Evolutionary conservation across 1,139 yeast species (phyloP).

Genomic region (Sporopachydermia cereana): DNA sequence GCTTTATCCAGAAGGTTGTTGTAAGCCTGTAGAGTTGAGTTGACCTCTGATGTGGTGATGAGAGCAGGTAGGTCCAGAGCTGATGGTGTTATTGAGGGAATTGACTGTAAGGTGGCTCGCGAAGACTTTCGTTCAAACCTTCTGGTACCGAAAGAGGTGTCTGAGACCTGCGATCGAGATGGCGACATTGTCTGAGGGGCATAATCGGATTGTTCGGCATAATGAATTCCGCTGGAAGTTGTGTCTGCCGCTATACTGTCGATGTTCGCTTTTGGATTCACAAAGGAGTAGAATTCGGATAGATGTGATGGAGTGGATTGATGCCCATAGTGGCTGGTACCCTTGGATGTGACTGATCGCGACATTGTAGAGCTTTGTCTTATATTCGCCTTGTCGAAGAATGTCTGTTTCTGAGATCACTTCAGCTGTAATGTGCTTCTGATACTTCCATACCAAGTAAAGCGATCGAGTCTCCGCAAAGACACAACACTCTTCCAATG

Average conservation of each 20-base stretch:
- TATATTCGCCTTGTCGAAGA: too few relatives aligned
- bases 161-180: conserved; percentile 6
- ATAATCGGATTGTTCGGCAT: conserved; percentile 1
- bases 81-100: conserved; percentile 36
- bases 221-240: conserved; percentile 10
- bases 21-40: conserved; percentile 36
- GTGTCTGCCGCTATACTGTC: conserved; percentile 9
- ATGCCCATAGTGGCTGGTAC: background rate
- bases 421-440: too few relatives aligned
- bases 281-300: conserved; percentile 42
- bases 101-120: conserved; percentile 22
- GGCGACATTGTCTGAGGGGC: conserved; percentile 7
- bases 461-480: too few relatives aligned
- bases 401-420: too few relatives aligned
- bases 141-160: conserved; percentile 17
- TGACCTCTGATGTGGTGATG: conserved; percentile 47
- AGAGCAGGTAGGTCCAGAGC: conserved; percentile 48
- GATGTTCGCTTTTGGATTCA: conserved; percentile 20
- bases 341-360: background rate
- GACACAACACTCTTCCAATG: too few relatives aligned
- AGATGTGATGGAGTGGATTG: conserved; percentile 24
- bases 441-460: too few relatives aligned
- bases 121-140: conserved; percentile 11
- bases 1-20: conserved; percentile 40
- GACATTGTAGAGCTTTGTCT: background rate